These are phyloP conservation scores for Botrytis squamosa DNA, from an alignment of 2,329 filamentous ascomycete genomes.

Conservation along the genomic window DNA sequence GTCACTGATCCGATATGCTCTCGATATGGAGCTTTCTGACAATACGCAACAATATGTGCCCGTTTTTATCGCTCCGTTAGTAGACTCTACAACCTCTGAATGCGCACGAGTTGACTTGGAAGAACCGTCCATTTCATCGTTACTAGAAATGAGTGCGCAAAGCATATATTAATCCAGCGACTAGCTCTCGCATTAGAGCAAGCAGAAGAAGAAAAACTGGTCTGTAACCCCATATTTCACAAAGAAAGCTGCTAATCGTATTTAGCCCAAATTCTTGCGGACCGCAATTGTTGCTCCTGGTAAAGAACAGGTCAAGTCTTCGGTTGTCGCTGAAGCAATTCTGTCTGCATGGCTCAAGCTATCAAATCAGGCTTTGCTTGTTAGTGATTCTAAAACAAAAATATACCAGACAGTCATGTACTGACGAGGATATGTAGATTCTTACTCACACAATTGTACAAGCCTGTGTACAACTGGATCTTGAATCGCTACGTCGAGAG, in stretches of 20 bases:
- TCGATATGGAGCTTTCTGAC: neutral
- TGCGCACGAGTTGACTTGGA: neutral
- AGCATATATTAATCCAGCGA: neutral
- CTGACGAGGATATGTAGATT: neutral
- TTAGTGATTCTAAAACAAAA: neutral
- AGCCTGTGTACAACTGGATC: neutral
- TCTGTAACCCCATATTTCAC: neutral
- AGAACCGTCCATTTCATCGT: neutral
- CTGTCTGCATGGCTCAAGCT: neutral
- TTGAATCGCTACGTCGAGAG: neutral
- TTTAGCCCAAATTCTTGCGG: neutral
- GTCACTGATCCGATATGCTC: neutral
- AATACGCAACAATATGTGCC: neutral
- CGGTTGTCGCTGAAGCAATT: neutral
- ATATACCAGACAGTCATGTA: neutral
- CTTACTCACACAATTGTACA: neutral
- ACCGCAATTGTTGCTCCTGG: neutral
- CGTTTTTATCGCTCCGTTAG: neutral
- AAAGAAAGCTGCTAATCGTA: neutral
- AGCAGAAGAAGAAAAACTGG: neutral
- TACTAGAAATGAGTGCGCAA: neutral
- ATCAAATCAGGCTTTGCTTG: neutral
- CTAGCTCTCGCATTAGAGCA: neutral
- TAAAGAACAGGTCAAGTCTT: neutral
- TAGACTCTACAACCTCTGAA: neutral